A percentile compares a stretch with the other conserved stretches of the same genome.
Evolutionary conservation across 2,329 filamentous ascomycete genomes (phyloP).

Genomic region (Hymenoscyphus fraxineus): DNA sequence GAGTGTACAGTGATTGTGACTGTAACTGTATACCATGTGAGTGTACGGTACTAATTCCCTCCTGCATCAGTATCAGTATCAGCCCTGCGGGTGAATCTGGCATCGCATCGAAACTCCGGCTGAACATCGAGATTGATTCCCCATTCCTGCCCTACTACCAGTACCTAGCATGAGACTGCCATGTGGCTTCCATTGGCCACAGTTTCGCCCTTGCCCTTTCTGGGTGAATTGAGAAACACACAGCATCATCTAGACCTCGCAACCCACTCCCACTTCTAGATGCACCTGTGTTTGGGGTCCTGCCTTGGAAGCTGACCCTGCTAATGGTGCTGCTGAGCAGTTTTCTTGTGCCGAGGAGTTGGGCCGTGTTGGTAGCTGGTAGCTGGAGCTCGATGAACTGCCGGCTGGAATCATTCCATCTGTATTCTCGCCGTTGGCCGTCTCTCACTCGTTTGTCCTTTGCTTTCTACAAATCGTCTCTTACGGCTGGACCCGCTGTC

Average conservation of each 20-base stretch:
- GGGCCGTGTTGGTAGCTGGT: no score
- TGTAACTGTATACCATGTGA: background rate
- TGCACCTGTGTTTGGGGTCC: background rate
- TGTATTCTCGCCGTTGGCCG: no score
- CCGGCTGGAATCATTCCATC: no score
- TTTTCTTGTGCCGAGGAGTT: background rate
- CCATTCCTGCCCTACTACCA: background rate
- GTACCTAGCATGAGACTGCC: background rate
- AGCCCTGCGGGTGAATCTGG: background rate
- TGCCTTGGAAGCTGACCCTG: background rate
- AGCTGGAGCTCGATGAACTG: no score
- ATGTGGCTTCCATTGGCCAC: background rate
- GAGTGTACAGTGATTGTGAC: no score
- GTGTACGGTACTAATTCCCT: background rate
- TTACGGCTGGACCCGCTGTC: background rate
- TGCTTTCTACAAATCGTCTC: no score
- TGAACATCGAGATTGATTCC: background rate
- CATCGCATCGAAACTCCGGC: constrained; percentile 1
- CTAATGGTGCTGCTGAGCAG: background rate
- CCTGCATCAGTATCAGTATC: background rate
- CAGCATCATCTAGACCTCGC: background rate
- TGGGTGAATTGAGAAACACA: background rate
- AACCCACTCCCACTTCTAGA: background rate
- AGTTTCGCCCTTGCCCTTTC: background rate
- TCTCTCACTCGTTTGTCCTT: no score